Conservation (phyloP, 768 basidiomycete species). For the Austroboletus festivus region DNA sequence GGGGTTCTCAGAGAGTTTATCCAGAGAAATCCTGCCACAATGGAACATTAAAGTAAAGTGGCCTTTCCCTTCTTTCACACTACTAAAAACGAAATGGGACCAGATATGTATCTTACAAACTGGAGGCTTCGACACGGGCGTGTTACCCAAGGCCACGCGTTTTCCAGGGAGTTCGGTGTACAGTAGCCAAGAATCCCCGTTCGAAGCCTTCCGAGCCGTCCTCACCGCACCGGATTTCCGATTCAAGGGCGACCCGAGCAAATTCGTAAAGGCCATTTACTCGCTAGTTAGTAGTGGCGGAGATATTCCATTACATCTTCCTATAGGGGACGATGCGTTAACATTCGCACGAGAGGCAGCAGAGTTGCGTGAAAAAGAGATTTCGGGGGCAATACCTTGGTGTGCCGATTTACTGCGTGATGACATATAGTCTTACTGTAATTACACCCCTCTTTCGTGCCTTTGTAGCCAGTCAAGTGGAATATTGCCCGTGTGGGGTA, state of each 20-base stretch:
- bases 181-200: too few relatives aligned
- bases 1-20: constrained; percentile 32
- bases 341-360: background rate
- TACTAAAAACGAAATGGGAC: background rate
- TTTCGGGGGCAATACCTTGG: background rate
- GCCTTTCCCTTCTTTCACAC: background rate
- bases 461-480: too few relatives aligned
- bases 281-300: background rate
- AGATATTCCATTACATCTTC: background rate
- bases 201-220: too few relatives aligned
- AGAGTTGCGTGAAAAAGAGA: background rate
- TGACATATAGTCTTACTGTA: background rate
- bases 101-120: constrained; percentile 20
- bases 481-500: too few relatives aligned
- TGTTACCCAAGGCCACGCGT: background rate
- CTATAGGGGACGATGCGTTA: background rate
- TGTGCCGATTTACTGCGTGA: background rate
- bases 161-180: background rate
- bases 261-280: background rate
- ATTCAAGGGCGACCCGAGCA: background rate
- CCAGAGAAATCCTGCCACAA: constrained; percentile 36
- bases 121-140: constrained; percentile 7
- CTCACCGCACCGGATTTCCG: too few relatives aligned
- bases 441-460: too few relatives aligned
- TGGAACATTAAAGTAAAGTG: constrained; percentile 38